Conservation (phyloP, 2,329 filamentous ascomycete species). For the Truncatella angustata region DNA sequence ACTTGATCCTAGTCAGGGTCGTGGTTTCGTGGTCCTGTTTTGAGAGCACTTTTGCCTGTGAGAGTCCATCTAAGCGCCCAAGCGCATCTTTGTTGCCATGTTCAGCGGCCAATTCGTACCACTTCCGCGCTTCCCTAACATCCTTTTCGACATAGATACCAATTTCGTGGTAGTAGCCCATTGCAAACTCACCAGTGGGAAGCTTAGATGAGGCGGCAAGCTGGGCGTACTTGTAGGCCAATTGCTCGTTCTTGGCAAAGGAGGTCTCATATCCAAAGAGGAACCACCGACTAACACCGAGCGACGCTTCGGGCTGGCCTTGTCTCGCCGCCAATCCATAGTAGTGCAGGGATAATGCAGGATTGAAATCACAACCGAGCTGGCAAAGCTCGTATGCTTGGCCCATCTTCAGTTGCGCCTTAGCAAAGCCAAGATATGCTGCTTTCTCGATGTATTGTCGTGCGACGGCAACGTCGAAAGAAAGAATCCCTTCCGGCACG, state of each 20-base stretch:
- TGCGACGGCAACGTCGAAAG: slow-evolving; percentile 69
- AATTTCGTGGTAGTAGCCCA: slow-evolving; percentile 97
- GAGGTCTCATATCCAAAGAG: slow-evolving; percentile 90
- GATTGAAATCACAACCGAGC: slow-evolving; percentile 91
- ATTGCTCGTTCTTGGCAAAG: slow-evolving; percentile 92
- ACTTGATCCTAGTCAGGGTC: slow-evolving; percentile 84
- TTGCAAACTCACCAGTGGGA: slow-evolving; percentile 88
- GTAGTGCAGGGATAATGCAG: slow-evolving; percentile 89
- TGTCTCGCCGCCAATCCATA: slow-evolving; percentile 90
- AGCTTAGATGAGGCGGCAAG: slow-evolving; percentile 80
- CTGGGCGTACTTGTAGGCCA: slow-evolving; percentile 88
- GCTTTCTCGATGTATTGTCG: slow-evolving; percentile 94
- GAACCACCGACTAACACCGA: slow-evolving; percentile 98
- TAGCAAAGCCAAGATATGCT: slow-evolving; percentile 91
- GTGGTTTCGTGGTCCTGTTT: slow-evolving; percentile 92
- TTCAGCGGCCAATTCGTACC: slow-evolving; percentile 87
- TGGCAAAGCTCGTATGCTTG: slow-evolving; percentile 93
- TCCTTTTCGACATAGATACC: slow-evolving; percentile 88
- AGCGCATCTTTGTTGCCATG: slow-evolving; percentile 90
- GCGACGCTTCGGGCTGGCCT: slow-evolving; percentile 88
- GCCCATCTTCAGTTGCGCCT: slow-evolving; percentile 96
- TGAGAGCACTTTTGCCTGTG: slow-evolving; percentile 77
- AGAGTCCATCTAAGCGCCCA: slow-evolving; percentile 78
- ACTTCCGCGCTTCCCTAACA: slow-evolving; percentile 75
- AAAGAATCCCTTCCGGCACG: slow-evolving; percentile 68